Conservation (phyloP, 306 rosid genomes). For the Crotalaria pallida region DNA sequence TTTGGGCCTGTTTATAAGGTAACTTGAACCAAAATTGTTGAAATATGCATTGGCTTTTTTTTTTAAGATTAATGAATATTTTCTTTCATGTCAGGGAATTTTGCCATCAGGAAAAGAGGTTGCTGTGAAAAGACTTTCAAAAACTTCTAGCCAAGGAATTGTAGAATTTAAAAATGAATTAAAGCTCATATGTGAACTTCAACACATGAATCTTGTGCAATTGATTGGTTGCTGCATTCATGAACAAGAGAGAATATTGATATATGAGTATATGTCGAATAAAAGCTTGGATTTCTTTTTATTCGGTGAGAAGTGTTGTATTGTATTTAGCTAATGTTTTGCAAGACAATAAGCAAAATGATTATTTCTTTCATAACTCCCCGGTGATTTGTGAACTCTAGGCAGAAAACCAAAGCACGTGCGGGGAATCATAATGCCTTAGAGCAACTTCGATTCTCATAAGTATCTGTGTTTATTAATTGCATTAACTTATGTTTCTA, state of each 20-base stretch:
- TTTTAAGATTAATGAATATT: not conserved
- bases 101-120: not conserved
- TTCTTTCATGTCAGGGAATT: not conserved
- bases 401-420: not conserved
- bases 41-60: not conserved
- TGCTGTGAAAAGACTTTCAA: slow-evolving; percentile 18
- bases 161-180: slow-evolving; percentile 23
- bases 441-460: not conserved
- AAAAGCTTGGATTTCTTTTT: slow-evolving; percentile 12
- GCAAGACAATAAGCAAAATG: too few relatives aligned
- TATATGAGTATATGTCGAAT: slow-evolving; percentile 3
- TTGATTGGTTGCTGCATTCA: slow-evolving; percentile 12
- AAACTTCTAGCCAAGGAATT: slow-evolving; percentile 8
- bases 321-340: not conserved
- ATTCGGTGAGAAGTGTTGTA: not conserved
- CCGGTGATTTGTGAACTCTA: too few relatives aligned
- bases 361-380: too few relatives aligned
- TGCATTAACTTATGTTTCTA: too few relatives aligned
- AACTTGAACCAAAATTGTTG: too few relatives aligned
- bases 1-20: slow-evolving; percentile 33
- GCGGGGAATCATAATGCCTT: not conserved
- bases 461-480: too few relatives aligned
- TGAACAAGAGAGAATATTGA: not conserved
- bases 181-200: slow-evolving; percentile 1
- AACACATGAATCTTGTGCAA: slow-evolving; percentile 19